Conservation (phyloP, 2,329 filamentous ascomycete genomes). For the Calonectria pseudoreteaudii region DNA sequence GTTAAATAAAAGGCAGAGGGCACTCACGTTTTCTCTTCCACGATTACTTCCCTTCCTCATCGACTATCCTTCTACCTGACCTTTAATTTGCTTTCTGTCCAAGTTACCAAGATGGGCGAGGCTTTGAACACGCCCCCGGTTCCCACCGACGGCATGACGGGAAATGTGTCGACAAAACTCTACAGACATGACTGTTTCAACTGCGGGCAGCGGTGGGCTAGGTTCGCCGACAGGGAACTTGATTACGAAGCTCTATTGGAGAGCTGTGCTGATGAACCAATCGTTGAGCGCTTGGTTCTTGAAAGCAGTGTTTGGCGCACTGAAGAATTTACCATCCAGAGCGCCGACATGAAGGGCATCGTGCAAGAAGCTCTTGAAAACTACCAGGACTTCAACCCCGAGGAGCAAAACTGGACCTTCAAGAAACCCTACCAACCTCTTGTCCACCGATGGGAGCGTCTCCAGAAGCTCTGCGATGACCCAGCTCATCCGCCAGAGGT, state of each 20-base stretch:
- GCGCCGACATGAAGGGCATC: constrained; percentile 6
- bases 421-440: constrained; percentile 19
- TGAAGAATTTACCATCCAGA: constrained; percentile 22
- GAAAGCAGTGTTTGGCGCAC: constrained; percentile 13
- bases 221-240: not conserved
- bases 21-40: not conserved
- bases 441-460: constrained; percentile 25
- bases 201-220: constrained; percentile 13
- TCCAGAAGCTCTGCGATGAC: not conserved
- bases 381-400: constrained; percentile 26
- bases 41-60: not conserved
- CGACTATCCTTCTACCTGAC: not conserved
- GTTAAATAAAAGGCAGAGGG: not conserved
- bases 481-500: not conserved
- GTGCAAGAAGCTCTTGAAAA: not conserved
- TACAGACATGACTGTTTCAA: constrained; percentile 4
- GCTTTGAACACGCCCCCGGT: not conserved
- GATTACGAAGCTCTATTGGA: not conserved
- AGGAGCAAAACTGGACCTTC: constrained; percentile 27
- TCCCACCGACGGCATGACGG: not conserved
- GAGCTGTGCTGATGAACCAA: not conserved
- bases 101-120: not conserved
- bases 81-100: not conserved
- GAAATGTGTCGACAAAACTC: constrained; percentile 4
- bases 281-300: constrained; percentile 16